Evolutionary conservation across 2,329 filamentous ascomycete species (phyloP).

Genomic region (Phyllosticta citriasiana): DNA sequence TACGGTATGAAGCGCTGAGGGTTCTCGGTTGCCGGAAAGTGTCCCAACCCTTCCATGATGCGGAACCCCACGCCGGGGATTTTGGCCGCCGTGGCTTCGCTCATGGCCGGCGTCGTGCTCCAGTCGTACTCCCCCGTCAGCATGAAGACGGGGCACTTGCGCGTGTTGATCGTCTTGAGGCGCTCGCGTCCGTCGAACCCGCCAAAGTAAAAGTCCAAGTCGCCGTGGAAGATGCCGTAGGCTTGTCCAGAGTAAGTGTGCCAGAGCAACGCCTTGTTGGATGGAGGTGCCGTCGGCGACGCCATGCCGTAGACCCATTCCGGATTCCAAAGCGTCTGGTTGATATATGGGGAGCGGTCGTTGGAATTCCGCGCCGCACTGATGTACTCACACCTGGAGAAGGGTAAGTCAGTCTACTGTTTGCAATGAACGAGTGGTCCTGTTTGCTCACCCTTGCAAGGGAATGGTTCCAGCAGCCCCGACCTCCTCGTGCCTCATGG

Average conservation of each 20-base stretch:
- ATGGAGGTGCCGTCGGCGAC: constrained; percentile 34
- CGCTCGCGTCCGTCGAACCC: constrained; percentile 40
- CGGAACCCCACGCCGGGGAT: constrained; percentile 36
- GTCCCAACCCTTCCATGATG: constrained; percentile 36
- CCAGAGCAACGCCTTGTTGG: constrained; percentile 41
- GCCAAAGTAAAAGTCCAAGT: constrained; percentile 43
- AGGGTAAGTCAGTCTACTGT: background rate
- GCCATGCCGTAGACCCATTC: constrained; percentile 44
- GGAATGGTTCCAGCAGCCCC: constrained; percentile 38
- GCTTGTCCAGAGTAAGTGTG: constrained; percentile 41
- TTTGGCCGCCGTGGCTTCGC: constrained; percentile 37
- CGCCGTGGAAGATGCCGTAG: constrained; percentile 43
- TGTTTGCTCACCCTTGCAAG: constrained; percentile 29
- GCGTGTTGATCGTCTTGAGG: constrained; percentile 36
- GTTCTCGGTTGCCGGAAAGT: constrained; percentile 40
- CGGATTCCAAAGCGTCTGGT: constrained; percentile 38
- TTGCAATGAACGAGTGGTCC: background rate
- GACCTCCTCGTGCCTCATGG: constrained; percentile 37
- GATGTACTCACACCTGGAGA: constrained; percentile 27
- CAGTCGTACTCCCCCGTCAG: constrained; percentile 42
- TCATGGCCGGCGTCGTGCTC: constrained; percentile 38
- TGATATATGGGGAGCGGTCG: constrained; percentile 38
- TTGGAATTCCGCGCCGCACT: constrained; percentile 35
- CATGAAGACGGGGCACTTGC: constrained; percentile 42
- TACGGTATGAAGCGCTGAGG: constrained; percentile 30